Evolutionary conservation across 208 protist genomes (phyloP), one percentile per base, ranked within the genome.

Genomic region (Trypanosomatidae sp.): DNA sequence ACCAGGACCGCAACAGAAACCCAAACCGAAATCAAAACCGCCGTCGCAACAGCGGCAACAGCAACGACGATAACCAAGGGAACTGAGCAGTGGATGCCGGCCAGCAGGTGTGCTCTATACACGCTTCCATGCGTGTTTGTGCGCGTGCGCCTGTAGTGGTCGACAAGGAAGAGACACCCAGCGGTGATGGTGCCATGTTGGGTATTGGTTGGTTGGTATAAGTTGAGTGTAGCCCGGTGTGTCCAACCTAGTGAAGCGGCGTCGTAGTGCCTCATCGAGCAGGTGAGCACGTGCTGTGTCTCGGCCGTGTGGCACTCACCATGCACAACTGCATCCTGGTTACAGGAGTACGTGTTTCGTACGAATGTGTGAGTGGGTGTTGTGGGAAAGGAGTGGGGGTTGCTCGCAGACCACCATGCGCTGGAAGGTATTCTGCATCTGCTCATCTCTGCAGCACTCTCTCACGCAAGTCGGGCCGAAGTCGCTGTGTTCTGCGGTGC

Each of bases 61-160:
- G 28, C 65, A 80, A 19, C 44, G 39, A 25, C 43, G 50, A 71
- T n/a, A 77, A 72, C 47, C 52, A 62, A 28, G 50, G 69, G 49
- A 71, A 2, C 25, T 47, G 64, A 49, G 13, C 8, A 30, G 41
- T 3, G 13, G 12, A 36, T 68, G 25, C 39, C 25, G 28, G 10
- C 25, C 10, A 68, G n/a, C 12, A 33, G 28, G 39, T 3, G 36
- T 36, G 22, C 19, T 65, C 60, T 65, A 25, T 13, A 44, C 19
- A 41, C 17, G 39, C 60, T n/a, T 65, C n/a, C 22, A 8, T 65
- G 36, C 39, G 60, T 47, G 19, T 39, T 39, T 39, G 36, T 30
- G 36, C 25, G 53, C 33, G 7, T 12, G 19, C 13, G 41, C 30
- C 25, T 1, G 19, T 8, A 44, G 22, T 47, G 33, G 19, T 9